Percentiles rank a stretch among this genome's conserved stretches.
Conservation (phyloP, 352 stramenopile species). For the Pythium sukuiense region DNA sequence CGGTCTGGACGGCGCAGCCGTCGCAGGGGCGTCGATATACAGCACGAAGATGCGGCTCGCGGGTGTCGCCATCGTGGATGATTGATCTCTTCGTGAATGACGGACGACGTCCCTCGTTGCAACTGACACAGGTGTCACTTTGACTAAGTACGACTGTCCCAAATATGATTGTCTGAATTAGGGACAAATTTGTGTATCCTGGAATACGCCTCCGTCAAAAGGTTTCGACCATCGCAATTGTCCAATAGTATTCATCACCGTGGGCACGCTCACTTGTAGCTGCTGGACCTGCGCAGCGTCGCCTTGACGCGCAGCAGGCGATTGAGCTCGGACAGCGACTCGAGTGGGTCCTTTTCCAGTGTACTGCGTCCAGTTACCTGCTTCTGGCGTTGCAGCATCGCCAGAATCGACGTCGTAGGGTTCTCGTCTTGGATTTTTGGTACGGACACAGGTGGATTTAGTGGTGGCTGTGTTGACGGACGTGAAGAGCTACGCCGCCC, state of each 20-base stretch:
- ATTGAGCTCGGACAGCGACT: conserved; percentile 59
- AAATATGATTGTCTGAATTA: not conserved
- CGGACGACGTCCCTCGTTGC: not conserved
- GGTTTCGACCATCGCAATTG: not conserved
- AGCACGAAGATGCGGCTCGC: conserved; percentile 29
- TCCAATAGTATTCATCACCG: not conserved
- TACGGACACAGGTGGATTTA: not conserved
- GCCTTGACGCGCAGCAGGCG: conserved; percentile 57
- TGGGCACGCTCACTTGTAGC: conserved; percentile 18
- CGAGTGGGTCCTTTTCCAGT: conserved; percentile 39
- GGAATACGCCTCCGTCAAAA: not conserved
- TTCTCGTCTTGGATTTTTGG: conserved; percentile 6
- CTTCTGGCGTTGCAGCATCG: conserved; percentile 27
- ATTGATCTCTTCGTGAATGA: conserved; percentile 4
- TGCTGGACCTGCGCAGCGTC: conserved; percentile 34
- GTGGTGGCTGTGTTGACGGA: conserved; percentile 16
- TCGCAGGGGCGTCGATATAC: conserved; percentile 14
- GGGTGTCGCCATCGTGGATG: conserved; percentile 23
- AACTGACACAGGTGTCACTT: not conserved
- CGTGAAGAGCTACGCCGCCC: not conserved
- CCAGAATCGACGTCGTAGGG: conserved; percentile 25
- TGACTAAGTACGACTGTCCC: not conserved
- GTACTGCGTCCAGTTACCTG: conserved; percentile 17
- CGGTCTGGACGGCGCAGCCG: not conserved
- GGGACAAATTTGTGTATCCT: not conserved